Evolutionary conservation across 78 protist species (phyloP).

Genomic region (Andalucia godoyi): DNA sequence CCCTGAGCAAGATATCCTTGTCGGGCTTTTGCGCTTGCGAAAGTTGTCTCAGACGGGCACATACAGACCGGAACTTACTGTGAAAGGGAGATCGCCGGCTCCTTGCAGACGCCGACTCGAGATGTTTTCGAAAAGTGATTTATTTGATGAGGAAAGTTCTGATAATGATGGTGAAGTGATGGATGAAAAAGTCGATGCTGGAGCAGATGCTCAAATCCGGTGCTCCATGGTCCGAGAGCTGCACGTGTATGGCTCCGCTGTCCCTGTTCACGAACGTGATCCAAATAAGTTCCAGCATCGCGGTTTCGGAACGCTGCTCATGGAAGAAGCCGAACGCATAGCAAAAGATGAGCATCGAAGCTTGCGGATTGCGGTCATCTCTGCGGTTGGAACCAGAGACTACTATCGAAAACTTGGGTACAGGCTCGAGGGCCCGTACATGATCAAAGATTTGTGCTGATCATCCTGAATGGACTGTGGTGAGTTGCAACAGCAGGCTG

Average conservation of each 20-base stretch:
- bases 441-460: constrained; percentile 3
- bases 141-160: too few species aligned
- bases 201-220: neutral
- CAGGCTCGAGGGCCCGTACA: constrained; percentile 17
- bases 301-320: constrained; percentile 83
- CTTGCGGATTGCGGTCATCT: constrained; percentile 70
- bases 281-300: constrained; percentile 70
- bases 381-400: constrained; percentile 89
- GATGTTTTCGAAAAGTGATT: too few species aligned
- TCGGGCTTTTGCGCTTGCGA: constrained; percentile 81
- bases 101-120: too few species aligned
- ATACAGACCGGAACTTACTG: constrained; percentile 60
- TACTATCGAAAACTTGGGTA: constrained; percentile 92
- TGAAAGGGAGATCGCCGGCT: neutral
- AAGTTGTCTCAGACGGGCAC: constrained; percentile 51
- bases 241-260: constrained; percentile 86
- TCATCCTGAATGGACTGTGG: too few species aligned
- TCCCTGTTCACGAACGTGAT: constrained; percentile 62
- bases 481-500: too few species aligned
- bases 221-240: constrained; percentile 89
- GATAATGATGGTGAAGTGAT: too few species aligned
- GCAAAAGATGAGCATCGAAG: constrained; percentile 82
- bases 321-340: constrained; percentile 91
- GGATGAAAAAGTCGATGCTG: neutral
- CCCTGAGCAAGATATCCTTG: constrained; percentile 77